A percentile compares a stretch with the other conserved stretches of the same genome.
phyloP scores from a whole-genome alignment of 2,329 filamentous ascomycete species.

The Beauveria brongniartii region DNA sequence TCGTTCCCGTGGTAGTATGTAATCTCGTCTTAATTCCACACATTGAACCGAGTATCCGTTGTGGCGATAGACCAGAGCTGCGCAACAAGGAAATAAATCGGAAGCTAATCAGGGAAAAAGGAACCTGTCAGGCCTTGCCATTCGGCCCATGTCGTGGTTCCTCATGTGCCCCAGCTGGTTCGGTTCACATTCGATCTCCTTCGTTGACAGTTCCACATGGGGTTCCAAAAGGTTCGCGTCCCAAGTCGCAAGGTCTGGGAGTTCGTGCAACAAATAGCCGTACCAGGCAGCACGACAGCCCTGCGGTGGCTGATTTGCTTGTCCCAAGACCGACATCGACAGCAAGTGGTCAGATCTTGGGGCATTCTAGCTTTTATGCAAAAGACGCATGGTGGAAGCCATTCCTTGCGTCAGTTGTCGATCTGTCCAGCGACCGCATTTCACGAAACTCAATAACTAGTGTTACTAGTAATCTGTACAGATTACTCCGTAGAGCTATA shows the following conservation, averaged over 20 bases:
- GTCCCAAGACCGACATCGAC: neutral
- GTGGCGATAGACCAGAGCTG: neutral
- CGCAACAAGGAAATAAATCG: neutral
- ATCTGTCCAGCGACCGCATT: neutral
- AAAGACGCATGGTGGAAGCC: neutral
- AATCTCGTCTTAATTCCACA: no score
- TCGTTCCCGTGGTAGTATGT: no score
- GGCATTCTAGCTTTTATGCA: neutral
- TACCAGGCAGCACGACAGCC: neutral
- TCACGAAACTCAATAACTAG: neutral
- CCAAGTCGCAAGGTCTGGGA: neutral
- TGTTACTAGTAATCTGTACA: neutral
- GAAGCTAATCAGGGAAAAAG: neutral
- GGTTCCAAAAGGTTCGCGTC: neutral
- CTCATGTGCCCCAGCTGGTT: neutral
- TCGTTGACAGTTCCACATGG: conserved; percentile 9
- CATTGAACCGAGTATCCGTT: no score
- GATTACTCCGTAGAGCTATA: no score
- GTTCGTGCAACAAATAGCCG: neutral
- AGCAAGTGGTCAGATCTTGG: neutral
- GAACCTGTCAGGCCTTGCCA: neutral
- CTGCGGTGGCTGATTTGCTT: neutral
- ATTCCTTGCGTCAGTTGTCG: neutral
- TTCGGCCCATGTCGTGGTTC: neutral
- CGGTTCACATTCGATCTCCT: conserved; percentile 2